phyloP scores from a whole-genome alignment of 768 basidiomycete genomes.

The Tricholoma bakamatsutake region DNA sequence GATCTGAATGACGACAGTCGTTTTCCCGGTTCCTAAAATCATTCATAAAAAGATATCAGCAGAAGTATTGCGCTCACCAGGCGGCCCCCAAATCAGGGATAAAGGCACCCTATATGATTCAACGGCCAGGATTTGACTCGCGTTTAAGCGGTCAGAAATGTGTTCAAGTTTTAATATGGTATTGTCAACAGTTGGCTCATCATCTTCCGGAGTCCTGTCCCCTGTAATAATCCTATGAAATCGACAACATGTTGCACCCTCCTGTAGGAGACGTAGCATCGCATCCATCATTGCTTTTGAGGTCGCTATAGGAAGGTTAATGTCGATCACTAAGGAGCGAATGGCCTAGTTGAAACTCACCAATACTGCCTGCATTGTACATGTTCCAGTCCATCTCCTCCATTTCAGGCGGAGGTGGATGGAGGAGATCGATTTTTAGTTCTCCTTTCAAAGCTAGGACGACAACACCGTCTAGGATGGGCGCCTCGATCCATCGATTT shows the following conservation, averaged over 20 bases:
- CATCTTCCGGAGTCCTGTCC: slow-evolving; percentile 3
- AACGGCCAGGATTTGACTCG: slow-evolving; percentile 50
- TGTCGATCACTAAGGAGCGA: background rate
- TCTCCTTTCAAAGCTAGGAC: slow-evolving; percentile 46
- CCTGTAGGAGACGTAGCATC: slow-evolving; percentile 37
- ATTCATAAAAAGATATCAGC: background rate
- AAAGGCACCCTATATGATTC: slow-evolving; percentile 36
- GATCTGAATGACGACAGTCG: slow-evolving; percentile 62
- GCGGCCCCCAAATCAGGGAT: slow-evolving; percentile 66
- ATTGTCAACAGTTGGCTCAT: background rate
- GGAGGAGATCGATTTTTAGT: slow-evolving; percentile 44
- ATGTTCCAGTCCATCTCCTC: slow-evolving; percentile 57
- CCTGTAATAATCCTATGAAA: slow-evolving; percentile 47
- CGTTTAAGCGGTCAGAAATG: slow-evolving; percentile 34
- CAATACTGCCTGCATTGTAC: slow-evolving; percentile 56
- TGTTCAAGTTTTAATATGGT: background rate
- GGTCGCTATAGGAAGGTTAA: slow-evolving; percentile 36
- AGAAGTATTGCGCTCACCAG: slow-evolving; percentile 33
- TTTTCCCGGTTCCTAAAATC: slow-evolving; percentile 61
- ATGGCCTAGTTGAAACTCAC: slow-evolving; percentile 24
- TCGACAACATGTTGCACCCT: slow-evolving; percentile 39
- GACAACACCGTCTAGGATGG: slow-evolving; percentile 58
- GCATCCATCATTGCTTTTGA: slow-evolving; percentile 64
- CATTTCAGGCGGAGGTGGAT: slow-evolving; percentile 58
- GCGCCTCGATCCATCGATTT: slow-evolving; percentile 38